Percentiles rank a stretch among this genome's conserved stretches.
Evolutionary conservation across 2,329 filamentous ascomycete genomes (phyloP).

Genomic region (Pyrenophora seminiperda): DNA sequence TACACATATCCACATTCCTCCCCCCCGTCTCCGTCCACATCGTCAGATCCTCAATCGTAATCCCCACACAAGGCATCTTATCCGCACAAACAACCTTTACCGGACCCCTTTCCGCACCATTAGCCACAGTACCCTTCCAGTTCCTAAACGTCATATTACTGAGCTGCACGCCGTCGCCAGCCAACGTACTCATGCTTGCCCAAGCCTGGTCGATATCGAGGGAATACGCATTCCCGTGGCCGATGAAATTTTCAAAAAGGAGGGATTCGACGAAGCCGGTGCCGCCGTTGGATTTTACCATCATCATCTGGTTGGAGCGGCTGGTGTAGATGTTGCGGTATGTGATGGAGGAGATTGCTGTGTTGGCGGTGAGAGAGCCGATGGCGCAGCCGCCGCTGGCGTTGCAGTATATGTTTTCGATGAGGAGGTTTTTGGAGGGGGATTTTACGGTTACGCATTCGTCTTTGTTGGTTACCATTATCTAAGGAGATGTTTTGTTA

Average conservation of each 20-base stretch:
- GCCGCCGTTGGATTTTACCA: conserved; percentile 67
- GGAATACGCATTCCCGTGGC: conserved; percentile 64
- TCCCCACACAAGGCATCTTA: conserved; percentile 58
- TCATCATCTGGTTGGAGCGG: conserved; percentile 66
- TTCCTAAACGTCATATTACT: conserved; percentile 60
- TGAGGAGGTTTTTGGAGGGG: conserved; percentile 57
- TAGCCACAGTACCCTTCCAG: conserved; percentile 60
- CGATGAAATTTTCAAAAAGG: conserved; percentile 64
- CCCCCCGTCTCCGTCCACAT: conserved; percentile 59
- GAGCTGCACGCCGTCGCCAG: conserved; percentile 59
- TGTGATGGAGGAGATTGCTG: conserved; percentile 57
- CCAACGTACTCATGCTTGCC: conserved; percentile 49
- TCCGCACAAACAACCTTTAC: conserved; percentile 60
- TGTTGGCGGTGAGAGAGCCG: conserved; percentile 59
- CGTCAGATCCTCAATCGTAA: conserved; percentile 57
- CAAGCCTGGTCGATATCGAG: conserved; percentile 62
- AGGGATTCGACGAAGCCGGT: conserved; percentile 58
- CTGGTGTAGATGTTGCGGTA: conserved; percentile 65
- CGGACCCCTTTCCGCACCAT: conserved; percentile 59
- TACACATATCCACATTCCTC: conserved; percentile 53
- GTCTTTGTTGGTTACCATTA: conserved; percentile 67
- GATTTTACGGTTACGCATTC: conserved; percentile 64
- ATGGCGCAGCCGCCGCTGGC: conserved; percentile 65
- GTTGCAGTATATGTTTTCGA: conserved; percentile 67
- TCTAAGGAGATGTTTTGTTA: conserved; percentile 20